Evolutionary conservation across 1,284 basidiomycete species (phyloP), one percentile per base, ranked within the genome.

Genomic region (Cutaneotrichosporon daszewskae): DNA sequence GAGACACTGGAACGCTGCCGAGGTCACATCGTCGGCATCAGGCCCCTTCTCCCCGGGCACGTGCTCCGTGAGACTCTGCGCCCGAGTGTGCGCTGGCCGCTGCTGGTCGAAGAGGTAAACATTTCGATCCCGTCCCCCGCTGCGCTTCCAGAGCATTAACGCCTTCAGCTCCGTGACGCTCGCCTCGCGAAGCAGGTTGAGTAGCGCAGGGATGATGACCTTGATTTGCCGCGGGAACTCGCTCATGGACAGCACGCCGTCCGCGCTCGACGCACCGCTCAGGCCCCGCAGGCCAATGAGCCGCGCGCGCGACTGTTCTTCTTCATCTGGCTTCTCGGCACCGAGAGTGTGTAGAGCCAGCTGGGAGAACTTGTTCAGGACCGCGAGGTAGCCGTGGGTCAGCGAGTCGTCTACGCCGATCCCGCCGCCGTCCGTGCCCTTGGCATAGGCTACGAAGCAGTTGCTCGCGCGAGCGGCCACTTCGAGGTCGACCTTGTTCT

Each of bases 371-470:
- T 77, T 79, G 6, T 70, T 71, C 29, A 96, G 74, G 22, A 83
- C 77, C 4, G 76, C 74, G 34, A 87, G 71, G 66, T 95, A 95
- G 41, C 82, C 76, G 19, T 75, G 75, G 0, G 86, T 86, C 46
- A 87, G 72, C 25, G 65, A 67, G 54, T 79, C 78, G 61, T 92
- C 88, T 22, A 84, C 79, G 34, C 85, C 85, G 51, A 90, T 81
- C 28, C 84, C 73, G 42, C 82, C 79, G 0, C 89, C 87, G 56
- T 91, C 84, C 8, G 90, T 87, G 59, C 84, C 94, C 6, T 88
- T 91, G n/a, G 87, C 84, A 79, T 90, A 90, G 0, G 89, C 84
- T 12, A 84, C 85, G 60, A 97, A 92, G 83, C 89, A 61, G 20
- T 49, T 84, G 9, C 89, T 87, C 7, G 86, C 82, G 56, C 88